phyloP scores from a whole-genome alignment of 305 asterid genomes.

The Fraxinus latifolia region DNA sequence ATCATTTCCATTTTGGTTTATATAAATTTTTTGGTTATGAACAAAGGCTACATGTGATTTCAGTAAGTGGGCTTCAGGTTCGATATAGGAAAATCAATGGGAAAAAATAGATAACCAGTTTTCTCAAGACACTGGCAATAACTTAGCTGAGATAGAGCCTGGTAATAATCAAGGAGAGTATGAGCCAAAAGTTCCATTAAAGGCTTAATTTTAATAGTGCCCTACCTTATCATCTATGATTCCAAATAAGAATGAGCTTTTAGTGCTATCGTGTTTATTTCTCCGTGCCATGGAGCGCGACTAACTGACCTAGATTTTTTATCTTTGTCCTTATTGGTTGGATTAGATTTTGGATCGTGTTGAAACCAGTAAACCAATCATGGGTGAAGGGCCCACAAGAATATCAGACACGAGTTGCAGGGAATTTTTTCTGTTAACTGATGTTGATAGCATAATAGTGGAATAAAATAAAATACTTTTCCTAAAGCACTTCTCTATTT shows the following conservation, averaged over 20 bases:
- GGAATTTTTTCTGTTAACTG: too few relatives aligned
- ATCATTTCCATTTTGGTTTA: background rate
- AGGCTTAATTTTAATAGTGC: background rate
- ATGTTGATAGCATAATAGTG: too few relatives aligned
- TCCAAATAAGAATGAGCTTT: background rate
- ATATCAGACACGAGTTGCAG: too few relatives aligned
- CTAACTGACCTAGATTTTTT: background rate
- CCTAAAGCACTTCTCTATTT: too few relatives aligned
- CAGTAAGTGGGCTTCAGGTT: background rate
- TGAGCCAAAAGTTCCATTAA: background rate
- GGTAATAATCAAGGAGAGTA: background rate
- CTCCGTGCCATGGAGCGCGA: too few relatives aligned
- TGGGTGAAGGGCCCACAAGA: too few relatives aligned
- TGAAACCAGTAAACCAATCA: too few relatives aligned
- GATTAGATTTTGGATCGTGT: background rate
- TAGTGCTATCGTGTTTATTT: background rate
- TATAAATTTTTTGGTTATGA: background rate
- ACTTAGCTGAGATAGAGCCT: background rate
- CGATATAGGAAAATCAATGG: background rate
- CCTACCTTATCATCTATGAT: background rate
- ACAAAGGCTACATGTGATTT: background rate
- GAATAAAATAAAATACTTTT: too few relatives aligned
- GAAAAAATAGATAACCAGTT: background rate
- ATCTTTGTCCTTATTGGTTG: background rate
- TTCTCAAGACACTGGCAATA: background rate